These are phyloP conservation scores for Metschnikowia peoriensis DNA, from an alignment of 805 yeast genomes.

Conservation along the genomic window DNA sequence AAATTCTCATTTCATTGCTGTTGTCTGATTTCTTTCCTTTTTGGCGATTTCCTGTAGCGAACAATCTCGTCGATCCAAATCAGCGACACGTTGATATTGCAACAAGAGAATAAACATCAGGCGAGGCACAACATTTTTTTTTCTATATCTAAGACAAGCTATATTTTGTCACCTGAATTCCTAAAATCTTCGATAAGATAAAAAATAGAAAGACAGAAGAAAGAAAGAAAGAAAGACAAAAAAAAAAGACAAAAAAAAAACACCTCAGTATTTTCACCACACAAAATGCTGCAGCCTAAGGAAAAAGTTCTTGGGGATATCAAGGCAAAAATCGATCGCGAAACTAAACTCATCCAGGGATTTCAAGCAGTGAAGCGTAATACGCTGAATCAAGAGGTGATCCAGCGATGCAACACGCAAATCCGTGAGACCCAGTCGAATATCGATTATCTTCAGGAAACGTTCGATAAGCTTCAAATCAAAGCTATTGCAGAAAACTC, in stretches of 20 bases:
- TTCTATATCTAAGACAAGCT: not conserved
- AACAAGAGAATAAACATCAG: not conserved
- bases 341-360: slow-evolving; percentile 82
- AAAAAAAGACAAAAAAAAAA: no score
- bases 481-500: slow-evolving; percentile 21
- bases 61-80: not conserved
- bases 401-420: slow-evolving; percentile 85
- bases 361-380: slow-evolving; percentile 76
- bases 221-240: not conserved
- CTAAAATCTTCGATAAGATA: not conserved
- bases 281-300: slow-evolving; percentile 17
- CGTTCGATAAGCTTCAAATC: slow-evolving; percentile 59
- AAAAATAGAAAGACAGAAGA: no score
- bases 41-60: not conserved
- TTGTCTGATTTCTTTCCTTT: not conserved
- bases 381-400: slow-evolving; percentile 77
- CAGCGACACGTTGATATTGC: not conserved
- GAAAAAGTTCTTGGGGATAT: slow-evolving; percentile 59
- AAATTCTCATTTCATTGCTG: not conserved
- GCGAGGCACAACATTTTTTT: not conserved
- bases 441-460: slow-evolving; percentile 81
- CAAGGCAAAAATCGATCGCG: slow-evolving; percentile 81
- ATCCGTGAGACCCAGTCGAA: slow-evolving; percentile 90
- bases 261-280: not conserved
- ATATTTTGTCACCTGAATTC: not conserved